These are phyloP conservation scores for Termitomyces titanicus DNA, from an alignment of 768 basidiomycete species.

Conservation along the genomic window DNA sequence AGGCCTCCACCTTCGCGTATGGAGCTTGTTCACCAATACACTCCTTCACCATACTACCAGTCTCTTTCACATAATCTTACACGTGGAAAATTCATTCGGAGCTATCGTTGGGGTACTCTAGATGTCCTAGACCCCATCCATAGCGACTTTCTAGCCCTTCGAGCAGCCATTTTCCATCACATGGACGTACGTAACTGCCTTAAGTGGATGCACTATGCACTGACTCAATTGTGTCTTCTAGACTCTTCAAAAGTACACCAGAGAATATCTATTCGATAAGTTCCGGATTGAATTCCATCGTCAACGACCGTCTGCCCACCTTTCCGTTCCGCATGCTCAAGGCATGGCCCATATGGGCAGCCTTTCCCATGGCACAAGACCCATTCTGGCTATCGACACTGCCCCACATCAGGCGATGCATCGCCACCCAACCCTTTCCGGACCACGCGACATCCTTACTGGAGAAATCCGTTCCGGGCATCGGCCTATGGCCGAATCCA, in stretches of 20 bases:
- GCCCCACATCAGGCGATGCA: constrained; percentile 41
- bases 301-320: constrained; percentile 43
- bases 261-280: constrained; percentile 78
- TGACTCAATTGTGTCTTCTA: constrained; percentile 26
- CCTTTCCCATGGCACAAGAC: constrained; percentile 46
- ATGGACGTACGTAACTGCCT: constrained; percentile 64
- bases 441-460: constrained; percentile 45
- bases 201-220: constrained; percentile 14
- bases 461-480: constrained; percentile 41
- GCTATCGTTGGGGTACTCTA: constrained; percentile 81
- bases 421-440: constrained; percentile 43
- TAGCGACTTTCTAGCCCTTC: constrained; percentile 76
- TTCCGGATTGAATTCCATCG: constrained; percentile 60
- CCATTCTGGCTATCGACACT: constrained; percentile 62
- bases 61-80: constrained; percentile 40
- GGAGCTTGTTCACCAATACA: constrained; percentile 72
- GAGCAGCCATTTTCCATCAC: constrained; percentile 80
- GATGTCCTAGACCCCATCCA: constrained; percentile 78
- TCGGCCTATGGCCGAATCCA: constrained; percentile 40
- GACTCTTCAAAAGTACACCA: constrained; percentile 84
- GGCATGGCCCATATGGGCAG: constrained; percentile 40
- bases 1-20: constrained; percentile 57
- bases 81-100: constrained; percentile 64
- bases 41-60: constrained; percentile 46
- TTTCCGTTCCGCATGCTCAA: constrained; percentile 37